These are phyloP conservation scores for Vaccinium corymbosum DNA, from an alignment of 148 eudicot genomes.

Conservation along the genomic window DNA sequence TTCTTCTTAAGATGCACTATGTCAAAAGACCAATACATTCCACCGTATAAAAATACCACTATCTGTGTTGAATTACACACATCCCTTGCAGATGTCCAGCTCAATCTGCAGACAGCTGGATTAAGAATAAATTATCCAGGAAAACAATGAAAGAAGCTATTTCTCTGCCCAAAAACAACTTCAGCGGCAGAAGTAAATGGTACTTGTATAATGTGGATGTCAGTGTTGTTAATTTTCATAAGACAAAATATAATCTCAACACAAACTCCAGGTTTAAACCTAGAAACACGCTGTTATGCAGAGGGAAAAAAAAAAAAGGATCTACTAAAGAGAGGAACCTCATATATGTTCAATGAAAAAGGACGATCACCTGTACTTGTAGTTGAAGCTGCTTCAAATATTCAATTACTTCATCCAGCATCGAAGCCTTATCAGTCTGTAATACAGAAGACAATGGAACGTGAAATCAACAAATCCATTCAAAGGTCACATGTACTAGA, in stretches of 20 bases:
- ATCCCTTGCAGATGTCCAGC: neutral
- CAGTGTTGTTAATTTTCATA: neutral
- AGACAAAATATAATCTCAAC: neutral
- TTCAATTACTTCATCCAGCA: conserved; percentile 93
- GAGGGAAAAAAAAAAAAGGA: neutral
- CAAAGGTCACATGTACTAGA: neutral
- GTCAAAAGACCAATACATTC: neutral
- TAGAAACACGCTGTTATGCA: neutral
- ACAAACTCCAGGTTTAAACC: neutral
- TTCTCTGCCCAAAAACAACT: neutral
- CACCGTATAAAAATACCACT: neutral
- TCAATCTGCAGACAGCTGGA: neutral
- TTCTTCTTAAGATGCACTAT: neutral
- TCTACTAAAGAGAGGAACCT: neutral
- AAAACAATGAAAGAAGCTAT: neutral
- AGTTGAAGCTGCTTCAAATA: conserved; percentile 83
- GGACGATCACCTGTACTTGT: conserved; percentile 67
- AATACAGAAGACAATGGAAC: conserved; percentile 12
- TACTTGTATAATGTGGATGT: neutral
- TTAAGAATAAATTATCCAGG: neutral
- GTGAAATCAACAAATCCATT: neutral
- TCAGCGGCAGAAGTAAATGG: neutral
- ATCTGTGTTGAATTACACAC: neutral
- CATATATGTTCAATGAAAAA: neutral
- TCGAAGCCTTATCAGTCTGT: conserved; percentile 91